A percentile compares a stretch with the other conserved stretches of the same genome.
phyloP scores from a whole-genome alignment of 208 protist genomes.

The Leishmania tarentolae region DNA sequence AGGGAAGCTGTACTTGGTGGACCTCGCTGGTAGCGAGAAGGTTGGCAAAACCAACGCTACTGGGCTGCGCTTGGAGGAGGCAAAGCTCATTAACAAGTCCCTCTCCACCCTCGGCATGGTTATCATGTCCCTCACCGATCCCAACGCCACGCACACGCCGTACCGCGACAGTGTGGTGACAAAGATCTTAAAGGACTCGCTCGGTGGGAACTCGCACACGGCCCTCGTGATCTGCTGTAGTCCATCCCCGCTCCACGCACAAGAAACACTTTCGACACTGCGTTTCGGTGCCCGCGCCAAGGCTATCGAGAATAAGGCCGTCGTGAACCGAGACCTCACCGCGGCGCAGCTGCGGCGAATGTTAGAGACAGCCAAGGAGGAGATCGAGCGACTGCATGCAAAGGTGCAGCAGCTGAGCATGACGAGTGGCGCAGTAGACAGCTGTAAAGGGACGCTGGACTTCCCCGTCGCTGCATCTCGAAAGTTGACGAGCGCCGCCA shows the following conservation, averaged over 20 bases:
- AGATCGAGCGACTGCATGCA: slow-evolving; percentile 58
- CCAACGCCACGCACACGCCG: slow-evolving; percentile 61
- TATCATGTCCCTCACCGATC: slow-evolving; percentile 83
- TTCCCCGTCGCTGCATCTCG: slow-evolving; percentile 7
- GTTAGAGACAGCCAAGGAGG: slow-evolving; percentile 66
- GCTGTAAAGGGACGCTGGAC: neutral
- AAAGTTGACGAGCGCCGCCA: slow-evolving; percentile 22
- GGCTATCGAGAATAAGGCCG: slow-evolving; percentile 81
- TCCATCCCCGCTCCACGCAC: slow-evolving; percentile 69
- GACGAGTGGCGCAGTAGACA: neutral
- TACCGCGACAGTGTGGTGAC: slow-evolving; percentile 92
- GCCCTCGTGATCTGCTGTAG: slow-evolving; percentile 90
- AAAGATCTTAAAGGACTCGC: slow-evolving; percentile 85
- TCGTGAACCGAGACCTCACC: slow-evolving; percentile 80
- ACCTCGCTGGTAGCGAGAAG: slow-evolving; percentile 92
- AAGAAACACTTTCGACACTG: slow-evolving; percentile 91
- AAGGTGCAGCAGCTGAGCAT: slow-evolving; percentile 24
- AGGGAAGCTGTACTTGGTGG: slow-evolving; percentile 90
- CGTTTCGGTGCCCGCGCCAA: slow-evolving; percentile 87
- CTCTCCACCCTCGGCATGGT: slow-evolving; percentile 87
- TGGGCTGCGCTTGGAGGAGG: slow-evolving; percentile 90
- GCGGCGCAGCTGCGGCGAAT: slow-evolving; percentile 76
- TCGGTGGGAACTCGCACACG: slow-evolving; percentile 91
- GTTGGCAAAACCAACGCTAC: slow-evolving; percentile 81
- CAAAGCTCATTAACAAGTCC: slow-evolving; percentile 93